Evolutionary conservation across 2,329 filamentous ascomycete species (phyloP).

Genomic region (Sodiomyces alkalinus): DNA sequence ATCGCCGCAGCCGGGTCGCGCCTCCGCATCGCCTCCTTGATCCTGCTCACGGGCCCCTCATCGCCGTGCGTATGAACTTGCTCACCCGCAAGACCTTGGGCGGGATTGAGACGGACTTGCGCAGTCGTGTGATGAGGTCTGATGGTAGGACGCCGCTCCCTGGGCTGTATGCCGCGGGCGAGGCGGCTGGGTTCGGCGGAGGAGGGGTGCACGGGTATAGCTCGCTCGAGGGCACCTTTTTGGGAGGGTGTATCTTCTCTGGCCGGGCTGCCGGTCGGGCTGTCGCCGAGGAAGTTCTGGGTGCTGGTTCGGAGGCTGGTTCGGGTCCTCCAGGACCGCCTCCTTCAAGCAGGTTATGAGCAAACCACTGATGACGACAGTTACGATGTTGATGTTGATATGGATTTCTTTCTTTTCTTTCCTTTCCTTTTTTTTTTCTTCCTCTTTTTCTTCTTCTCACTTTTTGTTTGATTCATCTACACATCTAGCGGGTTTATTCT

Average conservation of each 20-base stretch:
- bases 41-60: slow-evolving; percentile 38
- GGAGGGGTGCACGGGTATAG: slow-evolving; percentile 48
- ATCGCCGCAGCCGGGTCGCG: slow-evolving; percentile 33
- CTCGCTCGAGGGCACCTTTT: slow-evolving; percentile 45
- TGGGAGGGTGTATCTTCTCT: slow-evolving; percentile 49
- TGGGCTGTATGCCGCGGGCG: slow-evolving; percentile 43
- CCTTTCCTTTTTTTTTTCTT: too few relatives aligned
- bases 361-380: too few relatives aligned
- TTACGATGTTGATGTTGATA: too few relatives aligned
- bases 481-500: too few relatives aligned
- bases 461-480: too few relatives aligned
- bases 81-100: slow-evolving; percentile 46
- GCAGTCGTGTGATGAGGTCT: slow-evolving; percentile 36
- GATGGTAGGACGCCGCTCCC: slow-evolving; percentile 31
- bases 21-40: slow-evolving; percentile 38
- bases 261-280: slow-evolving; percentile 39
- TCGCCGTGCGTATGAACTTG: slow-evolving; percentile 45
- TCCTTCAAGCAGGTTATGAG: too few relatives aligned
- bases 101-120: slow-evolving; percentile 42
- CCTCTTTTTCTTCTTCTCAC: too few relatives aligned
- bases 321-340: too few relatives aligned
- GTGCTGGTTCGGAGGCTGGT: too few relatives aligned
- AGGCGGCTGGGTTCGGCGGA: slow-evolving; percentile 45
- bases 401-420: too few relatives aligned
- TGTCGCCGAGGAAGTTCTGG: slow-evolving; percentile 30